Percentiles rank a stretch among this genome's conserved stretches.
These are phyloP conservation scores for Cryomyces antarcticus DNA, from an alignment of 495 filamentous ascomycete genomes.

Conservation along the genomic window DNA sequence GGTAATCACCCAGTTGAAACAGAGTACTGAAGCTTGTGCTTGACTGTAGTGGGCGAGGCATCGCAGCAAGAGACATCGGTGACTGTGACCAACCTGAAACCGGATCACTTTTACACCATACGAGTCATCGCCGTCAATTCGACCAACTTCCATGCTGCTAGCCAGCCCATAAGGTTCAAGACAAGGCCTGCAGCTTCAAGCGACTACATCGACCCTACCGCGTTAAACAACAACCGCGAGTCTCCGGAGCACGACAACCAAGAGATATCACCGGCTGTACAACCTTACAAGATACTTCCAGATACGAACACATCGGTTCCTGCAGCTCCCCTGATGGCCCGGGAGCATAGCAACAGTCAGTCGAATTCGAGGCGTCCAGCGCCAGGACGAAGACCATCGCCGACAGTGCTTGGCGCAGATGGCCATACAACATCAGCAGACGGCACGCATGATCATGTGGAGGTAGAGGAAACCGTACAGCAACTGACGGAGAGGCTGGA, in stretches of 20 bases:
- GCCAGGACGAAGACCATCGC: constrained; percentile 55
- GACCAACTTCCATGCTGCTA: constrained; percentile 78
- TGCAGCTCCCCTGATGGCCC: constrained; percentile 29
- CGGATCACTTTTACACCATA: constrained; percentile 76
- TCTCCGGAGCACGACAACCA: constrained; percentile 15
- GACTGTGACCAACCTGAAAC: constrained; percentile 65
- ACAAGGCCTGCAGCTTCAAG: constrained; percentile 21
- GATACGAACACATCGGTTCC: constrained; percentile 30
- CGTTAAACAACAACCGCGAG: constrained; percentile 13
- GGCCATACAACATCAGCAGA: constrained; percentile 18
- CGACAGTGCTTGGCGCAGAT: constrained; percentile 42
- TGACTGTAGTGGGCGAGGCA: constrained; percentile 56
- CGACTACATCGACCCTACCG: constrained; percentile 11
- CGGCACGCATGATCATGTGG: constrained; percentile 24
- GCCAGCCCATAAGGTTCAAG: constrained; percentile 58
- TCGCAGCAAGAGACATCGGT: constrained; percentile 68
- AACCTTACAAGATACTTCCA: constrained; percentile 29
- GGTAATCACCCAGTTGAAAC: not conserved
- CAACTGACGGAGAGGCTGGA: constrained; percentile 29
- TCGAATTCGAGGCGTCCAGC: constrained; percentile 41
- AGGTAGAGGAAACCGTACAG: constrained; percentile 34
- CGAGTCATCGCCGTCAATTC: constrained; percentile 75
- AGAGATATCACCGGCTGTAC: constrained; percentile 23
- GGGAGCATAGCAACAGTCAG: constrained; percentile 40
- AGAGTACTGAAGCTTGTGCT: not conserved